Evolutionary conservation across 768 basidiomycete species (phyloP).

Genomic region (Boletus sp.): DNA sequence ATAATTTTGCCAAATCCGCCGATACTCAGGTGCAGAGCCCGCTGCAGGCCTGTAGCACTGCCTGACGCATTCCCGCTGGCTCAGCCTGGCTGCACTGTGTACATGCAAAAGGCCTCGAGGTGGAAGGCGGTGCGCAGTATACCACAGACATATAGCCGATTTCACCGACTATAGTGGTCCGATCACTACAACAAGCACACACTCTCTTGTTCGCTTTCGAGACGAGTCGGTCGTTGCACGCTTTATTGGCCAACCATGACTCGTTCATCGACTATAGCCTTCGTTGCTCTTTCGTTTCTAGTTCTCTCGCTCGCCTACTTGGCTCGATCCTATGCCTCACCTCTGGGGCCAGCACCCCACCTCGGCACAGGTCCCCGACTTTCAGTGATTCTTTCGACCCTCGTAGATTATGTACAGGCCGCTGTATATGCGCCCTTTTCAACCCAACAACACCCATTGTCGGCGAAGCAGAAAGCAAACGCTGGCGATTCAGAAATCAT

Average conservation of each 20-base stretch:
- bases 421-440: constrained; percentile 21
- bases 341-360: constrained; percentile 31
- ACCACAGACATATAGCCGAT: constrained; percentile 13
- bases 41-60: constrained; percentile 9
- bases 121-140: constrained; percentile 12
- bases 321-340: constrained; percentile 30
- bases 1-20: neutral
- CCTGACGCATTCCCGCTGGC: constrained; percentile 15
- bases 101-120: constrained; percentile 28
- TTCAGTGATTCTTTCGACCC: constrained; percentile 23
- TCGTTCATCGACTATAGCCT: constrained; percentile 17
- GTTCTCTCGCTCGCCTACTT: constrained; percentile 31
- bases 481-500: constrained; percentile 8
- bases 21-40: neutral
- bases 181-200: neutral
- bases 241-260: constrained; percentile 17
- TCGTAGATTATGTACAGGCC: constrained; percentile 26
- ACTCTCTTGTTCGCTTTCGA: constrained; percentile 1
- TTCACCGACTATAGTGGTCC: constrained; percentile 5
- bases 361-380: constrained; percentile 24
- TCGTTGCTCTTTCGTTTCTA: constrained; percentile 24
- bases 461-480: constrained; percentile 1
- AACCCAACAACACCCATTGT: constrained; percentile 12
- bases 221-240: constrained; percentile 3
- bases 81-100: constrained; percentile 11